Conservation (phyloP, 441 rosid species). For the Breynia disticha region DNA sequence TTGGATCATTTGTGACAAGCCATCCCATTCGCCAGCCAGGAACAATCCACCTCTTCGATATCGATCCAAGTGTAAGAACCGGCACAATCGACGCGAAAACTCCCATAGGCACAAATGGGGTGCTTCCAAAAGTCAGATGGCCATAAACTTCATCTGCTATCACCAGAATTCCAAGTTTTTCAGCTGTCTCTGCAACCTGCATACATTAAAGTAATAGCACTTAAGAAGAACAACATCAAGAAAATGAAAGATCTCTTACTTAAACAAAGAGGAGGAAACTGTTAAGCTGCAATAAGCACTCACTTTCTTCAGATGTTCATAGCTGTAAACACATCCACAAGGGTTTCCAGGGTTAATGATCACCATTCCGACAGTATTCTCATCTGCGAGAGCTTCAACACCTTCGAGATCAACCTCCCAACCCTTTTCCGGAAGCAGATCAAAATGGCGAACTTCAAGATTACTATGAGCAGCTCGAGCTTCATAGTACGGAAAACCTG, state of each 20-base stretch:
- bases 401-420: conserved; percentile 53
- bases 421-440: conserved; percentile 49
- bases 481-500: conserved; percentile 48
- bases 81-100: conserved; percentile 44
- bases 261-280: not conserved
- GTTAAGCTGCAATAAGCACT: not conserved
- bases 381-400: conserved; percentile 38
- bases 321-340: conserved; percentile 47
- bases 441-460: conserved; percentile 45
- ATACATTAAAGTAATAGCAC: not conserved
- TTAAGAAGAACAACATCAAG: not conserved
- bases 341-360: conserved; percentile 52
- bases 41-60: conserved; percentile 68
- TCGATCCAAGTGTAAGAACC: conserved; percentile 46
- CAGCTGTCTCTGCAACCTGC: conserved; percentile 49
- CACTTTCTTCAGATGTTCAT: conserved; percentile 48
- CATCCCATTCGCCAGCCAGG: conserved; percentile 71
- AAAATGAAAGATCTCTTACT: not conserved
- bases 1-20: conserved; percentile 38
- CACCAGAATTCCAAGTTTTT: conserved; percentile 54
- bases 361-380: conserved; percentile 47
- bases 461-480: conserved; percentile 20
- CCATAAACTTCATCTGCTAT: conserved; percentile 60
- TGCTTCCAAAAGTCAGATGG: conserved; percentile 39
- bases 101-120: conserved; percentile 53